Percentiles rank a stretch among this genome's conserved stretches.
These are phyloP conservation scores for Tetratostichococcus sp. DNA, from an alignment of 139 green algal species.

Conservation along the genomic window DNA sequence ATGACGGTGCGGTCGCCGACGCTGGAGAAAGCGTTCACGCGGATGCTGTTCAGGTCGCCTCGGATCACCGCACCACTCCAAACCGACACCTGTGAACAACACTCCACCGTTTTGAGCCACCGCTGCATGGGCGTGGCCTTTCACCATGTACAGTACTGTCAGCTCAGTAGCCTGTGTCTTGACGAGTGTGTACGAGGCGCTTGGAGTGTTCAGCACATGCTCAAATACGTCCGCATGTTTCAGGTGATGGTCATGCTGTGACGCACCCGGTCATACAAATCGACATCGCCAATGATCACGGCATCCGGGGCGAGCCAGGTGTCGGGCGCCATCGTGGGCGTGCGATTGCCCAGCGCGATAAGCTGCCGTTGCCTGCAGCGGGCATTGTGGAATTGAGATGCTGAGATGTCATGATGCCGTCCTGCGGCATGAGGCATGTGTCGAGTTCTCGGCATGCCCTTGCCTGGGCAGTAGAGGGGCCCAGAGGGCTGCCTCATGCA, in stretches of 20 bases:
- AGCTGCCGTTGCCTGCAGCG: slow-evolving; percentile 75
- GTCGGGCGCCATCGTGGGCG: slow-evolving; percentile 54
- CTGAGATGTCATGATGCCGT: too few species aligned
- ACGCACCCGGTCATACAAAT: slow-evolving; percentile 72
- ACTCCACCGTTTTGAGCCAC: too few species aligned
- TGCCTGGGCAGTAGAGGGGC: too few species aligned
- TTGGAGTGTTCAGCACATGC: too few species aligned
- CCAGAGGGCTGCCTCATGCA: too few species aligned
- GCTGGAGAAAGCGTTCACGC: slow-evolving; percentile 58
- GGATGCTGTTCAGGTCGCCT: slow-evolving; percentile 84
- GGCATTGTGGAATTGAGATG: too few species aligned
- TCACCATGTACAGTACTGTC: neutral
- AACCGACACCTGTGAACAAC: slow-evolving; percentile 70
- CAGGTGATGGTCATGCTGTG: neutral
- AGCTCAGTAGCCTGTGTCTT: neutral
- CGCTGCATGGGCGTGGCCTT: too few species aligned
- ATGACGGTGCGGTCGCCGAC: slow-evolving; percentile 80
- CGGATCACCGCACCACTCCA: slow-evolving; percentile 82
- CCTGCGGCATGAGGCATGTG: too few species aligned
- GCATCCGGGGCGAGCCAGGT: slow-evolving; percentile 81
- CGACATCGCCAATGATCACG: slow-evolving; percentile 79
- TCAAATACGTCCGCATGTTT: too few species aligned
- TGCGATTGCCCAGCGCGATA: slow-evolving; percentile 61
- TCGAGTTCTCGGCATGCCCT: too few species aligned
- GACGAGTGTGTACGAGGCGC: too few species aligned